These are phyloP conservation scores for Setaria italica DNA, from an alignment of 202 grass and related monocot species.

Conservation along the genomic window DNA sequence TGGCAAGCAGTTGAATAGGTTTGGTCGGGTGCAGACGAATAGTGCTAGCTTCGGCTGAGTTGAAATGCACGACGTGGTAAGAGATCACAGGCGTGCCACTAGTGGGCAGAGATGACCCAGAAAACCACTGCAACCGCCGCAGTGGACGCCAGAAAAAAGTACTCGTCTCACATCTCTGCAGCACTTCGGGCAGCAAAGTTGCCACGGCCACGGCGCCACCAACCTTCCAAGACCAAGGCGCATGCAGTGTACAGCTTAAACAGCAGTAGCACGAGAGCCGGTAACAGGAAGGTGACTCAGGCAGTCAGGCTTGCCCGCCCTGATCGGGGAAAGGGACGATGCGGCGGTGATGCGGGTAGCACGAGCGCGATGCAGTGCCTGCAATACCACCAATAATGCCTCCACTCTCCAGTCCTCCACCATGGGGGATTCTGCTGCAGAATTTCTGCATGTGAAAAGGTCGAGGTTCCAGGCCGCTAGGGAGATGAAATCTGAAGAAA, in stretches of 20 bases:
- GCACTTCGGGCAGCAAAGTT: slow-evolving; percentile 26
- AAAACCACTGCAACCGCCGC: slow-evolving; percentile 33
- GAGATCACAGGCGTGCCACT: slow-evolving; percentile 22
- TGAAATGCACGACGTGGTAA: not conserved
- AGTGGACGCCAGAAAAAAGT: slow-evolving; percentile 44
- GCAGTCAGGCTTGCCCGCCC: not conserved
- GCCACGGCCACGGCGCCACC: slow-evolving; percentile 4
- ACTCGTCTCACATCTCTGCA: not conserved
- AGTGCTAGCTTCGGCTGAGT: not conserved
- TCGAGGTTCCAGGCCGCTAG: not conserved
- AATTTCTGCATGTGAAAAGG: slow-evolving; percentile 34
- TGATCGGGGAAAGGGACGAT: slow-evolving; percentile 18
- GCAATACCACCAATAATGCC: slow-evolving; percentile 24
- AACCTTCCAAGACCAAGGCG: no score
- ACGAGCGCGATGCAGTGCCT: not conserved
- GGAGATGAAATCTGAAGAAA: not conserved
- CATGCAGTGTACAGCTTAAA: not conserved
- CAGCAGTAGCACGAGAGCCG: slow-evolving; percentile 1
- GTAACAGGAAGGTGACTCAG: not conserved
- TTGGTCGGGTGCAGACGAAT: not conserved
- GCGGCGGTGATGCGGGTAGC: not conserved
- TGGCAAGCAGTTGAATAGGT: not conserved
- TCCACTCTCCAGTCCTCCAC: slow-evolving; percentile 26
- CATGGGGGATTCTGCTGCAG: not conserved
- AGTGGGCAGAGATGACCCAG: slow-evolving; percentile 30